A percentile compares a stretch with the other conserved stretches of the same genome.
Conservation (phyloP, 306 rosid species). For the Dalbergia cultrata region DNA sequence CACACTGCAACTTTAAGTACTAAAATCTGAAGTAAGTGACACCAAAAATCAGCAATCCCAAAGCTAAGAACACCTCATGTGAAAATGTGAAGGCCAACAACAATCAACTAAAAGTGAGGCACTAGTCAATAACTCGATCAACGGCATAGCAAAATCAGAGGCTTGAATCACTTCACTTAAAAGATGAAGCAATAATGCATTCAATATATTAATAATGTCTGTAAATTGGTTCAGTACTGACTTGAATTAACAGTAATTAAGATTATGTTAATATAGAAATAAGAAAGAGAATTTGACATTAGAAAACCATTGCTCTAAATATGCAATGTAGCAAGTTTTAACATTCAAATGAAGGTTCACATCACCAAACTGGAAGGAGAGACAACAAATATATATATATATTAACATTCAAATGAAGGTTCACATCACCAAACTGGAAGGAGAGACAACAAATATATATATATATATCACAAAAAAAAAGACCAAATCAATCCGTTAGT, state of each 20-base stretch:
- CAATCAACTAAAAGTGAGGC: not conserved
- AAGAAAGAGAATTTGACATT: slow-evolving; percentile 1
- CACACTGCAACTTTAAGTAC: slow-evolving; percentile 14
- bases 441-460: too few species aligned
- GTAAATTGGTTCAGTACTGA: slow-evolving; percentile 2
- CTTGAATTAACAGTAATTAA: not conserved
- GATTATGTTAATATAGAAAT: not conserved
- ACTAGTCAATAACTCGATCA: not conserved
- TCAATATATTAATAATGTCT: too few species aligned
- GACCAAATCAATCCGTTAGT: slow-evolving; percentile 23
- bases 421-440: slow-evolving; percentile 28
- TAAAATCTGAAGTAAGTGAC: not conserved
- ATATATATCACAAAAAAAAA: not conserved
- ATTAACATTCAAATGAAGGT: slow-evolving; percentile 23
- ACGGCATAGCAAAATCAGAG: too few species aligned
- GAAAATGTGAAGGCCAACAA: not conserved
- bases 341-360: slow-evolving; percentile 28
- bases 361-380: slow-evolving; percentile 28
- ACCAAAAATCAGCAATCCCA: not conserved
- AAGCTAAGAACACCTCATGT: not conserved
- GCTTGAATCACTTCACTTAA: too few species aligned
- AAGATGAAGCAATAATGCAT: too few species aligned
- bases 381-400: not conserved
- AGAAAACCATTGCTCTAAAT: not conserved
- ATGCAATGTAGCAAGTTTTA: not conserved